phyloP scores from a whole-genome alignment of 306 rosid genomes.

The Purshia tridentata region DNA sequence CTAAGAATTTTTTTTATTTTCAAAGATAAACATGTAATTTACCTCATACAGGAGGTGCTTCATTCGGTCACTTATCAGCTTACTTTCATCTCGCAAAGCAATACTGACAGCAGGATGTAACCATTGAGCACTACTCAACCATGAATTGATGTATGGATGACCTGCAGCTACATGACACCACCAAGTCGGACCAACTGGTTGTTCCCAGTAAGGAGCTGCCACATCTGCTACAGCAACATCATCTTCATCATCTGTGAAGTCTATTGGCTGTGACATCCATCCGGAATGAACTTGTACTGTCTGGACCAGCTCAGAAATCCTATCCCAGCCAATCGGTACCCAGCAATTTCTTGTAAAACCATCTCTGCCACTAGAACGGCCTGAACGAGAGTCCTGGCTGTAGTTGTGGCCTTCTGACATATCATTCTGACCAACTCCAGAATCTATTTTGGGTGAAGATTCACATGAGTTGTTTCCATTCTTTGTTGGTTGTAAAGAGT shows the following conservation, averaged over 20 bases:
- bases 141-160: slow-evolving; percentile 23
- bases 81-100: slow-evolving; percentile 33
- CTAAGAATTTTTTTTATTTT: not conserved
- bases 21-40: not conserved
- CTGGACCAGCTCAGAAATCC: slow-evolving; percentile 53
- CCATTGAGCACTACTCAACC: slow-evolving; percentile 35
- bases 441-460: slow-evolving; percentile 7
- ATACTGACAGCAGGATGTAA: slow-evolving; percentile 29
- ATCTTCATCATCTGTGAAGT: slow-evolving; percentile 39
- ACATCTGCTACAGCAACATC: slow-evolving; percentile 43
- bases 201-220: slow-evolving; percentile 26
- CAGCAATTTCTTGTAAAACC: slow-evolving; percentile 43
- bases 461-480: slow-evolving; percentile 22
- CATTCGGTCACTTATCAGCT: slow-evolving; percentile 34
- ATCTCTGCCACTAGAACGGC: slow-evolving; percentile 23
- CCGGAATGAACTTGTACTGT: slow-evolving; percentile 36
- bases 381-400: slow-evolving; percentile 15
- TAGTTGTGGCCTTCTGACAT: slow-evolving; percentile 5
- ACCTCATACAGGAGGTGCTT: slow-evolving; percentile 33
- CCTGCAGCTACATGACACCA: slow-evolving; percentile 36
- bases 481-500: slow-evolving; percentile 5
- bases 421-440: slow-evolving; percentile 21
- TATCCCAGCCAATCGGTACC: slow-evolving; percentile 63
- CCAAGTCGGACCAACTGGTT: slow-evolving; percentile 30
- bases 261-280: slow-evolving; percentile 30